Conservation (phyloP, 352 stramenopile genomes). For the Plasmopara viticola region DNA sequence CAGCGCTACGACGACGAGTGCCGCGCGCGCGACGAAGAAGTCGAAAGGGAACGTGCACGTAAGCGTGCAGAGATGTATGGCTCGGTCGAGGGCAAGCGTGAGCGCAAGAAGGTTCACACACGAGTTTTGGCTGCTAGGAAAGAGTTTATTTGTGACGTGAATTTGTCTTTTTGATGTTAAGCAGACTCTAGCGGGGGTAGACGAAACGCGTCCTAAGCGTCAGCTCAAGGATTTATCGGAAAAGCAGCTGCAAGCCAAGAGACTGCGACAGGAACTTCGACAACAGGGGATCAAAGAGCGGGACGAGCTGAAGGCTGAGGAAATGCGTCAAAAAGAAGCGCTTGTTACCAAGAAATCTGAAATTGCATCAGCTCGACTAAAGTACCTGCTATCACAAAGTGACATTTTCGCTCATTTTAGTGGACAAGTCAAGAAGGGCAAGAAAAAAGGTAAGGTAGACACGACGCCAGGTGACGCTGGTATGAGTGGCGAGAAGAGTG, state of each 20-base stretch:
- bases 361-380: slow-evolving; percentile 76
- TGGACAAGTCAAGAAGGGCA: slow-evolving; percentile 69
- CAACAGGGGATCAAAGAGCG: slow-evolving; percentile 63
- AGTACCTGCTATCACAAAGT: slow-evolving; percentile 94
- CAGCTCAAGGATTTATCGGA: slow-evolving; percentile 49
- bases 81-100: slow-evolving; percentile 70
- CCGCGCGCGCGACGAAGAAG: slow-evolving; percentile 57
- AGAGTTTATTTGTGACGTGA: not conserved
- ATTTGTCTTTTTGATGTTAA: slow-evolving; percentile 4
- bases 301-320: slow-evolving; percentile 69
- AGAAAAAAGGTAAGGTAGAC: slow-evolving; percentile 34
- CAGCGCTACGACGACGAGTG: slow-evolving; percentile 74
- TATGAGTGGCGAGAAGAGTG: slow-evolving; percentile 70
- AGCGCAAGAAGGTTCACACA: slow-evolving; percentile 55
- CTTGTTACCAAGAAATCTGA: slow-evolving; percentile 73
- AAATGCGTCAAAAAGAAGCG: slow-evolving; percentile 73
- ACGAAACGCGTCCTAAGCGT: slow-evolving; percentile 39
- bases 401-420: slow-evolving; percentile 98
- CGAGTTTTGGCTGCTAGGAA: not conserved
- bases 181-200: slow-evolving; percentile 25
- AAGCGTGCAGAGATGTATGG: slow-evolving; percentile 72
- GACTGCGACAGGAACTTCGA: slow-evolving; percentile 60
- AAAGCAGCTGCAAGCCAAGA: slow-evolving; percentile 68
- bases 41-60: slow-evolving; percentile 62
- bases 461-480: slow-evolving; percentile 34